Evolutionary conservation across 305 asterid genomes (phyloP), one percentile per base, ranked within the genome.

Genomic region (Rubia balearica): DNA sequence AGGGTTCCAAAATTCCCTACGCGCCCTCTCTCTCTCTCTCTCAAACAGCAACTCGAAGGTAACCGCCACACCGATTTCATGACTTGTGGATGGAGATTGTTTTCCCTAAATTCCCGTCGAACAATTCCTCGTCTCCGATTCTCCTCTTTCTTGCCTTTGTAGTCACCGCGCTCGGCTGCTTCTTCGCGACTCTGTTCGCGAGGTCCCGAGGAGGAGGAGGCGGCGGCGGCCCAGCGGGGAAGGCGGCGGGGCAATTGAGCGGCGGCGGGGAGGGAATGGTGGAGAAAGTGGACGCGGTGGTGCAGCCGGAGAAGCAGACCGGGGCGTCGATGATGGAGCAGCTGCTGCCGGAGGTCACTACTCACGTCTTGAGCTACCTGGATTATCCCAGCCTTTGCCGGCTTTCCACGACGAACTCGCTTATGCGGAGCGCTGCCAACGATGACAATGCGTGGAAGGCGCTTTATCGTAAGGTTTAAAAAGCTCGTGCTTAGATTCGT

Each of bases 321-420:
- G 97, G 92, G 61, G 91, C 90, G 13, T 94, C 99, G 70, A 94
- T 94, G 97, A 94, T 94, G 99, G 98, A 94, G 83, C 97, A 89
- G 74, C 73, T 94, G 82, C 96, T 94, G 79, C 99, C 99, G 74
- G 99, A 94, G 90, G 91, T 94, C 83, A 91, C 96, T 4, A 91
- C 96, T 0, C 97, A 94, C 73, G 96, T 98, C 60, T 82, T 94
- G 62, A 91, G 96, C 79, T 94, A 91, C 80, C 85, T 94, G 95
- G 99, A 94, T 77, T 91, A 81, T 74, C 96, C 95, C 13, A 94
- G 99, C 78, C 88, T 94, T 19, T 94, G 98, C 71, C 83, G 97
- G 49, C 93, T 94, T 73, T 91, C 98, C 0, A 94, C 91, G 96
- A 94, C 99, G 4, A 94, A 91, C 85, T 91, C 99, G 0, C 90